Percentiles rank a stretch among this genome's conserved stretches.
phyloP scores from a whole-genome alignment of 495 filamentous ascomycete species.

The Lasiosphaeria miniovina region DNA sequence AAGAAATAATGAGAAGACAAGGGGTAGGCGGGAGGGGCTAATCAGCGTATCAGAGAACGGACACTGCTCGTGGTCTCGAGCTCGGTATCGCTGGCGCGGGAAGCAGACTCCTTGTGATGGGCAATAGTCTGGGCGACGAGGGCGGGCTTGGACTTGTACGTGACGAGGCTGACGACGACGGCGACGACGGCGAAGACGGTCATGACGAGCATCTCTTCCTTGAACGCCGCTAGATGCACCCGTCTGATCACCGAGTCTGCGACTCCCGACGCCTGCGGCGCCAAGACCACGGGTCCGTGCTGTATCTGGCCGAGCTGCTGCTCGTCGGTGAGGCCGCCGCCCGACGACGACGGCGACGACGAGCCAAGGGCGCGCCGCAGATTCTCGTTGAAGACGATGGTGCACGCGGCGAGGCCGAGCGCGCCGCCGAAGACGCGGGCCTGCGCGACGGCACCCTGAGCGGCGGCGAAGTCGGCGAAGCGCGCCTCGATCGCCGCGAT shows the following conservation, averaged over 20 bases:
- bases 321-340: slow-evolving; percentile 13
- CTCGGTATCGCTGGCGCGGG: slow-evolving; percentile 22
- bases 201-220: slow-evolving; percentile 27
- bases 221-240: slow-evolving; percentile 24
- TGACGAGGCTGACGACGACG: slow-evolving; percentile 27
- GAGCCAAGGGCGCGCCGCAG: slow-evolving; percentile 14
- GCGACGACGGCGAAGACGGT: slow-evolving; percentile 25
- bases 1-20: too few species aligned
- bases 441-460: slow-evolving; percentile 55
- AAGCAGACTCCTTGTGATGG: slow-evolving; percentile 24
- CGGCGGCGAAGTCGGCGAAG: slow-evolving; percentile 48
- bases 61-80: slow-evolving; percentile 28
- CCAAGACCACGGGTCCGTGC: slow-evolving; percentile 17
- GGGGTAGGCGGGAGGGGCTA: too few species aligned
- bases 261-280: slow-evolving; percentile 4
- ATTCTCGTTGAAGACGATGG: slow-evolving; percentile 39
- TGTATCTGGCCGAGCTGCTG: slow-evolving; percentile 19
- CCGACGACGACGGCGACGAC: slow-evolving; percentile 18
- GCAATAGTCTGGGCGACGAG: slow-evolving; percentile 22
- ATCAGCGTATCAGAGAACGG: slow-evolving; percentile 21
- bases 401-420: slow-evolving; percentile 50
- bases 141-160: slow-evolving; percentile 17
- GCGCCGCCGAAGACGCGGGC: slow-evolving; percentile 56
- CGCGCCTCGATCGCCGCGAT: slow-evolving; percentile 48
- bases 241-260: slow-evolving; percentile 7